These are phyloP conservation scores for Wallacemonas sp. DNA, from an alignment of 208 protist genomes.

Conservation along the genomic window DNA sequence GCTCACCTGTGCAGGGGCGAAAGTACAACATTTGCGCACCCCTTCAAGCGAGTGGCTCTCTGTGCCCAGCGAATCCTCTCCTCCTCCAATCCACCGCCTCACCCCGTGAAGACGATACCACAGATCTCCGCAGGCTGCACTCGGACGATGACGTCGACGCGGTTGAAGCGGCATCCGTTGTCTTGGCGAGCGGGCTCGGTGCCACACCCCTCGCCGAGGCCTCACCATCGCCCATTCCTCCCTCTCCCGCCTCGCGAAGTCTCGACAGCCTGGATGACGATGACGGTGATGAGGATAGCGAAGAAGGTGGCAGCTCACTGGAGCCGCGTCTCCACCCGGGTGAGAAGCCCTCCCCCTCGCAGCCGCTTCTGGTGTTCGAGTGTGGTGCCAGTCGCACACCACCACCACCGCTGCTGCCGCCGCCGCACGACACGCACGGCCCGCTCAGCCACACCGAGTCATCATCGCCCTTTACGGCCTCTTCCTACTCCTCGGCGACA, in stretches of 20 bases:
- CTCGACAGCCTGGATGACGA: background rate
- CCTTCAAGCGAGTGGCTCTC: background rate
- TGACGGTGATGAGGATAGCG: background rate
- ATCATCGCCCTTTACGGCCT: slow-evolving; percentile 15
- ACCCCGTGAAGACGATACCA: no score
- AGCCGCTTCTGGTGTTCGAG: background rate
- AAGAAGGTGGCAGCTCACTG: background rate
- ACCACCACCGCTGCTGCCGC: no score
- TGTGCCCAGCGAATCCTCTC: background rate
- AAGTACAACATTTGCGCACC: background rate
- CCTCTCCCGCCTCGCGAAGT: background rate
- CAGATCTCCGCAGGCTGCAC: no score
- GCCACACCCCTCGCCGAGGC: background rate
- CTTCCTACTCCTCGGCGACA: background rate
- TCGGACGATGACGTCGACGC: no score
- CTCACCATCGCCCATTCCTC: slow-evolving; percentile 8
- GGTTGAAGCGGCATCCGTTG: no score
- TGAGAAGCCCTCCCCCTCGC: no score
- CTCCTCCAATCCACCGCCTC: background rate
- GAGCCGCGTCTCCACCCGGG: background rate
- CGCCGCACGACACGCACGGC: no score
- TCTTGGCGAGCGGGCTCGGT: no score
- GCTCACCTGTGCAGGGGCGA: background rate
- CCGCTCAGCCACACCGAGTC: background rate
- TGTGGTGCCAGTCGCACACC: background rate